phyloP scores from a whole-genome alignment of 1,284 basidiomycete genomes.

The Phlebopus sp. region DNA sequence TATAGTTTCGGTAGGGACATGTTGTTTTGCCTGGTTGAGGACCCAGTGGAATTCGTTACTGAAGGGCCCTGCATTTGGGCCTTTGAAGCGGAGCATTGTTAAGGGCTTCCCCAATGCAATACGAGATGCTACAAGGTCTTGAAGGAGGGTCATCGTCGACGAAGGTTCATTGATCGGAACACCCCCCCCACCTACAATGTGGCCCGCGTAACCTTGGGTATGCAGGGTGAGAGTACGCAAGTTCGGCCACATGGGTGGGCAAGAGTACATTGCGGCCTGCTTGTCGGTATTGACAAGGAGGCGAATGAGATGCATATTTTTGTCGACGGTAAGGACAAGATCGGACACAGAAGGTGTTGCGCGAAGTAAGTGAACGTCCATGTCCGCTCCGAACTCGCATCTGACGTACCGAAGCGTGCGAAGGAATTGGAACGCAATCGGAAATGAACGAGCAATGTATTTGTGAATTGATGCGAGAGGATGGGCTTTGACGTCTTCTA shows the following conservation, averaged over 20 bases:
- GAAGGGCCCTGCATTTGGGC: conserved; percentile 29
- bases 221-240: conserved; percentile 28
- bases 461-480: conserved; percentile 30
- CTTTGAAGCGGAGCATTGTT: conserved; percentile 28
- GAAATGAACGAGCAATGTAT: conserved; percentile 25
- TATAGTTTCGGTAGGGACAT: conserved; percentile 21
- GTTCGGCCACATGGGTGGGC: conserved; percentile 28
- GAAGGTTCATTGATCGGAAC: conserved; percentile 32
- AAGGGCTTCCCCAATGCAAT: conserved; percentile 23
- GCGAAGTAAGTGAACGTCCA: conserved; percentile 32
- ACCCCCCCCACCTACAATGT: conserved; percentile 15
- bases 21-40: conserved; percentile 25
- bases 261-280: conserved; percentile 28
- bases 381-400: conserved; percentile 31
- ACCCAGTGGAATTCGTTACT: conserved; percentile 32
- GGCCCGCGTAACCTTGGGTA: conserved; percentile 30
- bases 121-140: conserved; percentile 25
- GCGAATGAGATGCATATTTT: conserved; percentile 29
- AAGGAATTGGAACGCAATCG: conserved; percentile 27
- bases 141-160: conserved; percentile 28
- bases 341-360: conserved; percentile 29
- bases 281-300: conserved; percentile 35
- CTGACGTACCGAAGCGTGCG: conserved; percentile 26
- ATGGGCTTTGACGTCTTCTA: conserved; percentile 30
- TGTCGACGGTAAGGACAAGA: conserved; percentile 31